Base-by-base conservation (phyloP, 2,329 filamentous ascomycete species). In the Dactylellina leptospora region DNA sequence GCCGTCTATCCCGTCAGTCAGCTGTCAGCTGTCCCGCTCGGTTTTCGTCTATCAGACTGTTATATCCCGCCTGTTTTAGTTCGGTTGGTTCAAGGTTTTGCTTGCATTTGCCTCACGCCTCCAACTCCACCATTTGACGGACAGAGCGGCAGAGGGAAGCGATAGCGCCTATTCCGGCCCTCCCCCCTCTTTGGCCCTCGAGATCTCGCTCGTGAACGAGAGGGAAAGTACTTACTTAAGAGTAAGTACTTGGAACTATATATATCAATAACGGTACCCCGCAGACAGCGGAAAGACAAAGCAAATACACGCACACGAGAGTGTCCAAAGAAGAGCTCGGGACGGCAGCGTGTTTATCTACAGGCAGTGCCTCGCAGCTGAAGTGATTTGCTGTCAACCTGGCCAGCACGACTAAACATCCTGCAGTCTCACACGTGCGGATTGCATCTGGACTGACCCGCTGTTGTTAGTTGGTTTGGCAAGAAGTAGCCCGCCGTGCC, bases 361-460 rank as follows among this genome's bases (percentile, higher is more conserved):
- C n/a, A n/a, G 4, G 38, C 38, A 61, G 30, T 30, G 48, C 47
- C 58, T 53, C 58, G 47, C 58, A 62, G 61, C 44, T 58, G 54
- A 51, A 64, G 9, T 64, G 66, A 59, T 60, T 64, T 64, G 68
- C 59, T 72, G 68, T 64, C 68, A 72, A 63, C 59, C 59, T 58
- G 51, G 56, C 66, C 66, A 71, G 58, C 66, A 72, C 59, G 51
- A 63, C 45, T 64, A 71, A 61, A 55, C 51, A 71, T 50, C 55
- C 63, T 70, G 64, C 64, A 70, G 64, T 61, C 48, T 54, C 68
- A 72, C 68, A 72, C 68, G 68, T 72, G 68, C 68, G 30, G 54
- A 47, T 63, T 50, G 59, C 68, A 63, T 53, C 23, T 53, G 58
- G 51, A 62, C 55, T 58, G 28, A 58, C 20, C 54, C 38, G 55